Conservation (phyloP, 1,284 basidiomycete genomes). For the Pascua sp. region DNA sequence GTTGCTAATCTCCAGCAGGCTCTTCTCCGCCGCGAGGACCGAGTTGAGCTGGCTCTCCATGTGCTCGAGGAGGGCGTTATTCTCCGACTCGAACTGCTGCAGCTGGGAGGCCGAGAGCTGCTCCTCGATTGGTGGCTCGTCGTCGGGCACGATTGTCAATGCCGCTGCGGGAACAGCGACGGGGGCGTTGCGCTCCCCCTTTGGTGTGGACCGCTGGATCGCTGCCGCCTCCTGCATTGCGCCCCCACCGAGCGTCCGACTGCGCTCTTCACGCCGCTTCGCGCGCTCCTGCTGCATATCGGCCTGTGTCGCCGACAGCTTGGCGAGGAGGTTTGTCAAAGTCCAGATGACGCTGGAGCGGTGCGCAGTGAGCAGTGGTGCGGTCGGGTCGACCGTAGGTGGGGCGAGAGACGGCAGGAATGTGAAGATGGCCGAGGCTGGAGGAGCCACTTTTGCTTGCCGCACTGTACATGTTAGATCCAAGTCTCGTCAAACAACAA, state of each 20-base stretch:
- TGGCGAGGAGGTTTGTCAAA: constrained; percentile 52
- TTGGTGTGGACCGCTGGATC: constrained; percentile 7
- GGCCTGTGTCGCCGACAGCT: constrained; percentile 48
- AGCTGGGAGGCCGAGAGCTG: constrained; percentile 51
- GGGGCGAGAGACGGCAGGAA: constrained; percentile 46
- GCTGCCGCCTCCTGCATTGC: constrained; percentile 31
- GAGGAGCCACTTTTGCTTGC: constrained; percentile 22
- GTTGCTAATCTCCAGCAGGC: constrained; percentile 55
- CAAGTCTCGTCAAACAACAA: not conserved
- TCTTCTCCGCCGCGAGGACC: constrained; percentile 54
- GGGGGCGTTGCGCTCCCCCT: not conserved
- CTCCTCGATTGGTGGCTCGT: constrained; percentile 36
- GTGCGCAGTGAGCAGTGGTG: constrained; percentile 51
- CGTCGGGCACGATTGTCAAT: constrained; percentile 21
- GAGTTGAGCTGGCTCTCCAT: constrained; percentile 53
- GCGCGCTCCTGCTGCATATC: constrained; percentile 54
- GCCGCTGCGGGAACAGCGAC: not conserved
- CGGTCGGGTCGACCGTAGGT: constrained; percentile 20
- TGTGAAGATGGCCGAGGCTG: constrained; percentile 27
- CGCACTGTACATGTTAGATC: constrained; percentile 17
- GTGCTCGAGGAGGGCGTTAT: constrained; percentile 53
- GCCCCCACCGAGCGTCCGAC: constrained; percentile 38
- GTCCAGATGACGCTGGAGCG: constrained; percentile 54
- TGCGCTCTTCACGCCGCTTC: constrained; percentile 44
- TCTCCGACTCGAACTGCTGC: constrained; percentile 56